Conservation (phyloP, 305 asterid genomes). For the Fraxinus dipetala region DNA sequence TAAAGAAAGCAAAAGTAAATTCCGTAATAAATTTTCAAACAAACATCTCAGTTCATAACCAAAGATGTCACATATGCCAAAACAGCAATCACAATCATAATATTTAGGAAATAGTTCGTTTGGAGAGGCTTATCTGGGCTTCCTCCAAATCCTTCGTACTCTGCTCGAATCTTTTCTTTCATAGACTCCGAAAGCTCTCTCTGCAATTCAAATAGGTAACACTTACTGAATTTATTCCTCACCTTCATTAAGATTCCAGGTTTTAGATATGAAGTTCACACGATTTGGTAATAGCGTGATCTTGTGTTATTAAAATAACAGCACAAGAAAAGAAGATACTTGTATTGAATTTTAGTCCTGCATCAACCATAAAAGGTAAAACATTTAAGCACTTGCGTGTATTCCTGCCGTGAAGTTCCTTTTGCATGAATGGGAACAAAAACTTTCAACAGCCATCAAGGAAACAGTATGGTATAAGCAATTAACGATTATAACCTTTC, state of each 20-base stretch:
- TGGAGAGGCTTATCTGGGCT: constrained; percentile 94
- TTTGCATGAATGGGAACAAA: neutral
- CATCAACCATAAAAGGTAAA: constrained; percentile 47
- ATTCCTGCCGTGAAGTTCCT: constrained; percentile 9
- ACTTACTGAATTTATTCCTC: constrained; percentile 50
- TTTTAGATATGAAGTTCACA: constrained; percentile 44
- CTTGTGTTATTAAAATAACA: constrained; percentile 56
- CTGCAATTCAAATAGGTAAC: constrained; percentile 76
- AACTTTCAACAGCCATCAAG: neutral
- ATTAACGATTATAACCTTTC: constrained; percentile 54
- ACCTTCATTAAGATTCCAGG: constrained; percentile 39
- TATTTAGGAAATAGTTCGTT: constrained; percentile 82
- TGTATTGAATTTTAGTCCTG: constrained; percentile 67
- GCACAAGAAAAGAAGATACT: constrained; percentile 55
- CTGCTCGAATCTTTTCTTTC: constrained; percentile 92
- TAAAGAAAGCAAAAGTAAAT: constrained; percentile 3
- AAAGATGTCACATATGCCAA: constrained; percentile 72
- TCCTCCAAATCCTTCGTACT: constrained; percentile 83
- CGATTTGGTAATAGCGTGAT: constrained; percentile 45
- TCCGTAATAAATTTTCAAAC: neutral
- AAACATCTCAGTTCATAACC: constrained; percentile 54
- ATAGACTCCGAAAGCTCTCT: constrained; percentile 79
- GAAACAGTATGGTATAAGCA: neutral
- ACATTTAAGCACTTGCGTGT: constrained; percentile 25
- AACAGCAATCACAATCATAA: constrained; percentile 73